Percentiles rank a stretch among this genome's conserved stretches.
phyloP scores from a whole-genome alignment of 2,329 filamentous ascomycete species.

The Calonectria fujianensis region DNA sequence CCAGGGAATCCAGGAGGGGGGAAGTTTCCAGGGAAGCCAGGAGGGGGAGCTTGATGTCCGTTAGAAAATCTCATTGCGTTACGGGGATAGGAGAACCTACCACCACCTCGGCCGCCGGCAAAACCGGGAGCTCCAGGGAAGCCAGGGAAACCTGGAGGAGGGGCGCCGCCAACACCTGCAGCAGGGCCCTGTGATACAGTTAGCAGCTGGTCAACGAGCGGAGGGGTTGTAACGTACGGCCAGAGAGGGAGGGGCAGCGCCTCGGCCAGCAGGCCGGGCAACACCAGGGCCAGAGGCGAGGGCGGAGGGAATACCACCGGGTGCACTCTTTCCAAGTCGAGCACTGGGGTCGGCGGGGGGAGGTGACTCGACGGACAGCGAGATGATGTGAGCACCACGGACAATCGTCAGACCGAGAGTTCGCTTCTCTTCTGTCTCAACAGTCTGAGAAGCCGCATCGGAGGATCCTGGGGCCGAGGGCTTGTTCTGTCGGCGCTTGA shows the following conservation, averaged over 20 bases:
- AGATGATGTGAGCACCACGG: constrained; percentile 95
- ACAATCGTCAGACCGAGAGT: constrained; percentile 97
- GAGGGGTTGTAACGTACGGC: constrained; percentile 72
- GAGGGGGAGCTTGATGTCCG: constrained; percentile 63
- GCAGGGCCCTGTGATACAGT: constrained; percentile 78
- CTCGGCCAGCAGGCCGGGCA: constrained; percentile 91
- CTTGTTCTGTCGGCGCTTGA: constrained; percentile 90
- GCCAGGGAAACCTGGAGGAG: constrained; percentile 76
- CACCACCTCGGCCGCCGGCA: constrained; percentile 73
- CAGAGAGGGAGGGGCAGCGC: constrained; percentile 82
- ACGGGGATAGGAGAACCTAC: constrained; percentile 63
- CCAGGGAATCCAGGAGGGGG: constrained; percentile 69
- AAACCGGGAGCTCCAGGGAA: constrained; percentile 70
- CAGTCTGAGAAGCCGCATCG: constrained; percentile 77
- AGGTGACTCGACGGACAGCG: constrained; percentile 94
- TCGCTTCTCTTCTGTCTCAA: constrained; percentile 97
- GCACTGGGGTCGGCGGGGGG: constrained; percentile 95
- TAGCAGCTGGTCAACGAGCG: constrained; percentile 40
- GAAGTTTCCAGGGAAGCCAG: constrained; percentile 67
- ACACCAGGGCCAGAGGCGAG: constrained; percentile 91
- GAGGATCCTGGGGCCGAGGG: constrained; percentile 78
- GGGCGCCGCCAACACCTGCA: constrained; percentile 85
- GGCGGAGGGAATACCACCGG: constrained; percentile 80
- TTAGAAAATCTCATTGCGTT: constrained; percentile 56
- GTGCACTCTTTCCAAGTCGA: constrained; percentile 85